phyloP scores from a whole-genome alignment of 1,284 basidiomycete genomes.

The Rhodotorula sp. region DNA sequence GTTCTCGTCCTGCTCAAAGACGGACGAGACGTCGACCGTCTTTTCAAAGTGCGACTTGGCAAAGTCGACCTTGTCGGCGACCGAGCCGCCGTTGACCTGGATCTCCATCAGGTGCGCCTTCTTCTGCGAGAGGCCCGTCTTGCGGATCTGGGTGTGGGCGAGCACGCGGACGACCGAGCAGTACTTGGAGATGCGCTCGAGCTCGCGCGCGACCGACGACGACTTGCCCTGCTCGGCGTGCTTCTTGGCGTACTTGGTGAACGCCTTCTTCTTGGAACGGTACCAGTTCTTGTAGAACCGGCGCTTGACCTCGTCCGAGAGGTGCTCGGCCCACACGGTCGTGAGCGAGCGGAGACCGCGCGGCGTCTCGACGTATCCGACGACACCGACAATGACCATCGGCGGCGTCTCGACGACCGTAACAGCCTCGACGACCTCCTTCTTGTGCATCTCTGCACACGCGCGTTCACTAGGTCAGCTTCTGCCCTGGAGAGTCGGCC shows the following conservation, averaged over 20 bases:
- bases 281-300: conserved; percentile 97
- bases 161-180: conserved; percentile 99
- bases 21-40: conserved; percentile 75
- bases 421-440: conserved; percentile 98
- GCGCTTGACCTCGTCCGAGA: conserved; percentile 84
- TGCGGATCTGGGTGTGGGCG: conserved; percentile 96
- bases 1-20: conserved; percentile 97
- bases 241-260: conserved; percentile 98
- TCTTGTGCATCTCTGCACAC: conserved; percentile 91
- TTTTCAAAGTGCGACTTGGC: conserved; percentile 96
- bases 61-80: conserved; percentile 97
- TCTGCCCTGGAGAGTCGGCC: too few relatives aligned
- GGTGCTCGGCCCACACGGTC: conserved; percentile 66
- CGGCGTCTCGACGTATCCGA: conserved; percentile 99
- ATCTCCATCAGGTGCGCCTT: conserved; percentile 99
- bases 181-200: conserved; percentile 99
- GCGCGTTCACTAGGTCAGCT: conserved; percentile 10
- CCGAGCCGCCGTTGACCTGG: conserved; percentile 96
- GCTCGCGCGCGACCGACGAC: conserved; percentile 87
- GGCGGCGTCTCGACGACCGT: conserved; percentile 96
- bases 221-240: conserved; percentile 87
- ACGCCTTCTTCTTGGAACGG: conserved; percentile 99
- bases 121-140: conserved; percentile 98
- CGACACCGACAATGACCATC: conserved; percentile 95
- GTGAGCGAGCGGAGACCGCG: conserved; percentile 87